Evolutionary conservation across 805 yeast species (phyloP).

Genomic region (Saturnispora diversa): DNA sequence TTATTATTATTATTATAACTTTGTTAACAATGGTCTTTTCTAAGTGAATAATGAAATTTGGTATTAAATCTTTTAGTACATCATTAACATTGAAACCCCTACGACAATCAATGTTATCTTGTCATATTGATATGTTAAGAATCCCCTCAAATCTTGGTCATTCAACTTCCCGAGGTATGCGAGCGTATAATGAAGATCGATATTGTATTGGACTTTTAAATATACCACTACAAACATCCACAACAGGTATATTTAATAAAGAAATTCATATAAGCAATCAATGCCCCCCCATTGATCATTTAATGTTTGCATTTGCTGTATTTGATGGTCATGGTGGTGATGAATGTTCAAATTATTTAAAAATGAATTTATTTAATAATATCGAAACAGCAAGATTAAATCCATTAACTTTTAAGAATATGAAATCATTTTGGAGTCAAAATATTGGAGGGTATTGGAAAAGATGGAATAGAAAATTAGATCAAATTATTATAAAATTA

Average conservation of each 20-base stretch:
- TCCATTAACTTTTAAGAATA: constrained; percentile 30
- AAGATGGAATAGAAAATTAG: constrained; percentile 47
- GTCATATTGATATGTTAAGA: constrained; percentile 49
- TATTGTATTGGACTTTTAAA: constrained; percentile 47
- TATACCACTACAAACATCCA: constrained; percentile 18
- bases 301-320: constrained; percentile 61
- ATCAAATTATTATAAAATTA: constrained; percentile 5
- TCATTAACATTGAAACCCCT: constrained; percentile 2
- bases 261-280: constrained; percentile 12
- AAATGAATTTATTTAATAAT: constrained; percentile 42
- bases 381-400: constrained; percentile 39
- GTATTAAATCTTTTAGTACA: constrained; percentile 5
- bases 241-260: constrained; percentile 10
- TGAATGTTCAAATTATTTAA: constrained; percentile 58
- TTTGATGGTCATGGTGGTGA: constrained; percentile 96
- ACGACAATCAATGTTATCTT: constrained; percentile 21
- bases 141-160: constrained; percentile 79
- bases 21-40: too few species aligned
- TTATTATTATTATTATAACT: too few species aligned
- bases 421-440: constrained; percentile 48
- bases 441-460: constrained; percentile 83
- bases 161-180: constrained; percentile 62
- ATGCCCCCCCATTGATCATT: constrained; percentile 11
- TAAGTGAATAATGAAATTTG: too few species aligned
- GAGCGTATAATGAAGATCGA: constrained; percentile 75